A percentile compares a stretch with the other conserved stretches of the same genome.
These are phyloP conservation scores for Curvularia sp. DNA, from an alignment of 2,329 filamentous ascomycete species.

Conservation along the genomic window DNA sequence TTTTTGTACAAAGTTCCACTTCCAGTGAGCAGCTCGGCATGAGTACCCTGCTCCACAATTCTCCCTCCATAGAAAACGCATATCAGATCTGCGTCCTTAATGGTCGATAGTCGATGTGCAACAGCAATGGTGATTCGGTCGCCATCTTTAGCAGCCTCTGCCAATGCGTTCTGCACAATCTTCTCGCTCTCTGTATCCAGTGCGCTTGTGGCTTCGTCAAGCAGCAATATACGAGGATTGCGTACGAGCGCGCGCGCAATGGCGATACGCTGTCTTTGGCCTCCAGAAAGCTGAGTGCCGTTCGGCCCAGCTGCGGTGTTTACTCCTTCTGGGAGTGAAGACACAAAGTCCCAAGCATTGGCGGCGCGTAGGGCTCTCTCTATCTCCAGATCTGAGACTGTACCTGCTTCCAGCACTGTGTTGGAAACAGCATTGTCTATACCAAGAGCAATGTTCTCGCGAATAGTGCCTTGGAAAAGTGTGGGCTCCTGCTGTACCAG, in stretches of 20 bases:
- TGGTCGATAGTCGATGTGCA: slow-evolving; percentile 80
- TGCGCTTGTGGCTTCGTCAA: slow-evolving; percentile 6
- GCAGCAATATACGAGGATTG: slow-evolving; percentile 47
- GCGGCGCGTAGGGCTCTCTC: slow-evolving; percentile 75
- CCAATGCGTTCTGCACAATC: slow-evolving; percentile 48
- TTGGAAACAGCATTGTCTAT: background rate
- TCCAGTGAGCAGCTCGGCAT: slow-evolving; percentile 42
- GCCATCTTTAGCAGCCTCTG: slow-evolving; percentile 38
- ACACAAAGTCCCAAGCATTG: slow-evolving; percentile 25
- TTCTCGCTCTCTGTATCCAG: slow-evolving; percentile 51
- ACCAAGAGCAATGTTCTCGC: slow-evolving; percentile 52
- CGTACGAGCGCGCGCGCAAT: slow-evolving; percentile 53
- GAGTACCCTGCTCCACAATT: slow-evolving; percentile 78
- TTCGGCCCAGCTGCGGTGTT: slow-evolving; percentile 15
- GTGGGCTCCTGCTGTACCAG: slow-evolving; percentile 56
- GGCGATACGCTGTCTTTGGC: slow-evolving; percentile 52
- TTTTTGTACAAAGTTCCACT: slow-evolving; percentile 48
- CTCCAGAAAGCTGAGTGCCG: slow-evolving; percentile 49
- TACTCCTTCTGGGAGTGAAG: slow-evolving; percentile 59
- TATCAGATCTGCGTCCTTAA: slow-evolving; percentile 90
- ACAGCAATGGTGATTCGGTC: slow-evolving; percentile 70
- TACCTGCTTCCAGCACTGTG: background rate
- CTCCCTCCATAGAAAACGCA: slow-evolving; percentile 88
- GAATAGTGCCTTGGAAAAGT: slow-evolving; percentile 55
- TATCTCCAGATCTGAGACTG: slow-evolving; percentile 50